These are phyloP conservation scores for Lasiodiplodia sp. DNA, from an alignment of 2,329 filamentous ascomycete species.

Conservation along the genomic window DNA sequence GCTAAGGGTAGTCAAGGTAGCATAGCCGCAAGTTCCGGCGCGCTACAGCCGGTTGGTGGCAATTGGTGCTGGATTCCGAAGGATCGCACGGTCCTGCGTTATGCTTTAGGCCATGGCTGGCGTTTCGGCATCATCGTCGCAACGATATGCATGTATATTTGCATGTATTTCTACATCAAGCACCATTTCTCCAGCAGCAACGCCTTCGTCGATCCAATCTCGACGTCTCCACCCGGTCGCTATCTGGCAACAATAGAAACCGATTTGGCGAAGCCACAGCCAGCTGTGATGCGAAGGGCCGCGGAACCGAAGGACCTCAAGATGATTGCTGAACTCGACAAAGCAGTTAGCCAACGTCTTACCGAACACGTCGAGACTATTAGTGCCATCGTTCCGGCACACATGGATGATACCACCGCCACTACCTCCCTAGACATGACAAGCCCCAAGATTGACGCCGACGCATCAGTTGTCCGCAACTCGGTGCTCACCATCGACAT, in stretches of 20 bases:
- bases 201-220: not conserved
- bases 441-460: not conserved
- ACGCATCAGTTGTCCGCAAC: not conserved
- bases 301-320: not conserved
- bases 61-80: slow-evolving; percentile 59
- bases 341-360: not conserved
- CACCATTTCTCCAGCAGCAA: slow-evolving; percentile 24
- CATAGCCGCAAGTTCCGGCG: slow-evolving; percentile 18
- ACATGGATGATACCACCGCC: not conserved
- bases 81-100: slow-evolving; percentile 50
- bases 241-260: not conserved
- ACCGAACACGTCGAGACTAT: not conserved
- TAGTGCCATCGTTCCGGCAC: not conserved
- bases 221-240: not conserved
- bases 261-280: slow-evolving; percentile 1
- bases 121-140: slow-evolving; percentile 52
- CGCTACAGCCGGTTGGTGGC: slow-evolving; percentile 51
- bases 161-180: slow-evolving; percentile 50
- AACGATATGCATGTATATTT: slow-evolving; percentile 52
- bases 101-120: slow-evolving; percentile 56
- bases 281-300: not conserved
- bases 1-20: slow-evolving; percentile 18
- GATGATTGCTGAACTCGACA: not conserved
- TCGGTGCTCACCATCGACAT: not conserved
- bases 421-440: not conserved